Base-by-base conservation (phyloP, 139 green algal species). In the Mesotaenium endlicherianum region DNA sequence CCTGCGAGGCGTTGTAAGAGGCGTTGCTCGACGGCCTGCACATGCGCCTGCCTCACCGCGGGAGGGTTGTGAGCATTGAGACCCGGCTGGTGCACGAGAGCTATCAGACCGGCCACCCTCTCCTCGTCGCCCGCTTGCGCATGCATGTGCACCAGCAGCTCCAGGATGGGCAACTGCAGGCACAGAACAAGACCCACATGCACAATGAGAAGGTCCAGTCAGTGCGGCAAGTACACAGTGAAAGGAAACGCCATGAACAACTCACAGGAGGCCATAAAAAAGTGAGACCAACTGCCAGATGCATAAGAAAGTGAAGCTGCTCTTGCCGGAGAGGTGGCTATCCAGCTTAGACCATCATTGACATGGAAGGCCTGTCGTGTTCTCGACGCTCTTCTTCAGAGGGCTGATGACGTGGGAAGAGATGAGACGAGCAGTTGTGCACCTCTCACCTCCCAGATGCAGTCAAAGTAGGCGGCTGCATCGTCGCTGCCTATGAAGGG, bases 131-230 rank as follows among this genome's bases (percentile, higher is more conserved):
- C 71, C 16, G 16, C 20, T 16, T 30, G 16, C 16, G 71, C 14
- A 17, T 80, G 71, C 43, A 80, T 74, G 71, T 80, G 47, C 47
- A 80, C 71, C 30, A 80, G 71, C 30, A 80, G 71, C 71, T 80
- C 71, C 53, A 80, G 71, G 43, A 80, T 74, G 14, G 71, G 71
- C 53, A 80, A 11, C 71, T 80, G 71, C 43, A 40, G 20, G 50
- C 50, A 26, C 50, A 20, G 26, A 64, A 20, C 20, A 20, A 64
- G 20, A 64, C 50, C 20, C 20, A 64, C 50, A n/a, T n/a, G n/a
- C n/a, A n/a, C n/a, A n/a, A n/a, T n/a, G n/a, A n/a, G n/a, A n/a
- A n/a, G n/a, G n/a, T n/a, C n/a, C n/a, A n/a, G n/a, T n/a, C n/a
- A n/a, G n/a, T n/a, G n/a, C n/a, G n/a, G n/a, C n/a, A n/a, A n/a